phyloP scores from a whole-genome alignment of 192 early-diverging fungal species.

The Coemansia sp. region DNA sequence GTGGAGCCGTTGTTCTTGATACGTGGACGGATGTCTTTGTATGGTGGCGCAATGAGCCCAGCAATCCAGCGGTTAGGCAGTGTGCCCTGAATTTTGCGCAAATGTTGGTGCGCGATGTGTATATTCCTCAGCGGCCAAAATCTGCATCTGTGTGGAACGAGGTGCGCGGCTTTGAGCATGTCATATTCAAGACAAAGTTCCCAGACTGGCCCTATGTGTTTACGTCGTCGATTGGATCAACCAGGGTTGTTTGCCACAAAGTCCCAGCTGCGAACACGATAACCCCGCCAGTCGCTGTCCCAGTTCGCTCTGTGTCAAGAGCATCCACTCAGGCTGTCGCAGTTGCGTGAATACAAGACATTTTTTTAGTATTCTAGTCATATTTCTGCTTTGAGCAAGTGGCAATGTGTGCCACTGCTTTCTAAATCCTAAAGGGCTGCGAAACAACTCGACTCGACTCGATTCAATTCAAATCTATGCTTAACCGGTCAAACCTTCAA shows the following conservation, averaged over 20 bases:
- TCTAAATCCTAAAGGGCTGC: too few species aligned
- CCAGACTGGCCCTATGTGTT: conserved; percentile 55
- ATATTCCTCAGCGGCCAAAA: conserved; percentile 45
- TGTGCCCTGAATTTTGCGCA: conserved; percentile 47
- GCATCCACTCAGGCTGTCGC: conserved; percentile 14
- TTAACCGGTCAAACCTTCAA: too few species aligned
- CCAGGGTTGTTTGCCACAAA: conserved; percentile 10
- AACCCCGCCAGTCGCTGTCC: conserved; percentile 18
- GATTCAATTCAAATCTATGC: not conserved
- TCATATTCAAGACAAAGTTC: conserved; percentile 54
- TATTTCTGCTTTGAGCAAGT: too few species aligned
- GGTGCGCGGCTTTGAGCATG: conserved; percentile 46
- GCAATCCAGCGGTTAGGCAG: conserved; percentile 40
- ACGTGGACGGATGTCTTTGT: conserved; percentile 53
- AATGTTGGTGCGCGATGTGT: conserved; percentile 39
- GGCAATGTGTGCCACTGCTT: too few species aligned
- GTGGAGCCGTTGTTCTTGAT: conserved; percentile 49
- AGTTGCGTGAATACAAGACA: conserved; percentile 27
- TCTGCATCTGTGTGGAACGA: conserved; percentile 50
- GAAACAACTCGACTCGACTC: too few species aligned
- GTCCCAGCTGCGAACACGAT: conserved; percentile 4
- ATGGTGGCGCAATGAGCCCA: conserved; percentile 52
- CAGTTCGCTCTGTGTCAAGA: conserved; percentile 26
- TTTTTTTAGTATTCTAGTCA: too few species aligned
- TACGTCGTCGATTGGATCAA: conserved; percentile 23